A percentile compares a stretch with the other conserved stretches of the same genome.
Conservation (phyloP, 176 grass and related monocot genomes). For the Chloris gayana region DNA sequence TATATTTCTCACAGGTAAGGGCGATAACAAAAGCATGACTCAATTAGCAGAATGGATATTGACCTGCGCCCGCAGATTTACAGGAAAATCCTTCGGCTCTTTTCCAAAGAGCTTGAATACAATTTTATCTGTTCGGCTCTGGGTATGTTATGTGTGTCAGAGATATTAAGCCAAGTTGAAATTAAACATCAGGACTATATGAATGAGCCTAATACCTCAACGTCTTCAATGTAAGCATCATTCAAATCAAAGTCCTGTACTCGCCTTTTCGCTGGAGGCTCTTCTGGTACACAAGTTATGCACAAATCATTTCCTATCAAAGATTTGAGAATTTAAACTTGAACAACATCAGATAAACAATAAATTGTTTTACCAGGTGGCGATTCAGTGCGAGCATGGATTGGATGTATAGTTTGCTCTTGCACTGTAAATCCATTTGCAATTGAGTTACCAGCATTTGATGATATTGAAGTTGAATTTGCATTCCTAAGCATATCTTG, state of each 20-base stretch:
- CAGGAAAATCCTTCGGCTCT: slow-evolving; percentile 80
- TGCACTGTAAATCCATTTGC: slow-evolving; percentile 38
- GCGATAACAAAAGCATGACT: slow-evolving; percentile 35
- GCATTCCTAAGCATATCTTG: slow-evolving; percentile 58
- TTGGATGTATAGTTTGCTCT: slow-evolving; percentile 26
- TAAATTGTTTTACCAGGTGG: slow-evolving; percentile 31
- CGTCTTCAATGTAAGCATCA: slow-evolving; percentile 48
- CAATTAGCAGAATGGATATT: slow-evolving; percentile 40
- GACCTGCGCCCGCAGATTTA: slow-evolving; percentile 78
- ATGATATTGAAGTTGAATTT: slow-evolving; percentile 44
- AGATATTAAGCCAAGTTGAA: slow-evolving; percentile 11
- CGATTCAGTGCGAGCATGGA: slow-evolving; percentile 35
- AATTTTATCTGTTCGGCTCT: slow-evolving; percentile 88
- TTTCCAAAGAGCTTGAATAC: slow-evolving; percentile 96
- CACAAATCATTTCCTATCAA: slow-evolving; percentile 30
- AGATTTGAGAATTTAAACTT: neutral
- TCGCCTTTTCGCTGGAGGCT: slow-evolving; percentile 24
- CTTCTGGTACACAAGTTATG: slow-evolving; percentile 39
- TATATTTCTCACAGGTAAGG: slow-evolving; percentile 21
- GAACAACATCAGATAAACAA: slow-evolving; percentile 22
- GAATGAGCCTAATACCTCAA: slow-evolving; percentile 62
- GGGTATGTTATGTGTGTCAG: slow-evolving; percentile 36
- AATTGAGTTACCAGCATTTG: slow-evolving; percentile 40
- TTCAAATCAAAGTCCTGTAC: slow-evolving; percentile 84
- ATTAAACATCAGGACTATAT: slow-evolving; percentile 30